phyloP scores from a whole-genome alignment of 345 rosid species.

The Moringa oleifera region DNA sequence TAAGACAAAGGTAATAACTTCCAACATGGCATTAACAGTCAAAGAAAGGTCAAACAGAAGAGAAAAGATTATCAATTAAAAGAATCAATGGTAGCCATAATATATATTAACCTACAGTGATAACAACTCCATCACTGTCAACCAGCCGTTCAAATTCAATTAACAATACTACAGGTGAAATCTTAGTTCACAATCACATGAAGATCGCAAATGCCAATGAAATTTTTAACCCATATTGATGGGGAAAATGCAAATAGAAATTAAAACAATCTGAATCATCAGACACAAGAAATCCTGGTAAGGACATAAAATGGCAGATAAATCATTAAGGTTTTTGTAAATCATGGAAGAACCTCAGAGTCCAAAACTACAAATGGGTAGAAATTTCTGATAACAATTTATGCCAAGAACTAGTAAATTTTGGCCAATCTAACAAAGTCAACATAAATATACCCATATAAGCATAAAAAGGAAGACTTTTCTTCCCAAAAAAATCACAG shows the following conservation, averaged over 20 bases:
- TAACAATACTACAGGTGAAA: slow-evolving; percentile 51
- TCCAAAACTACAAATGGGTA: not conserved
- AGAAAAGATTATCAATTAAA: not conserved
- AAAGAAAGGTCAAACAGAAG: too few relatives aligned
- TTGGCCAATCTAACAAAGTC: too few relatives aligned
- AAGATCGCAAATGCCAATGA: not conserved
- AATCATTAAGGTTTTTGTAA: not conserved
- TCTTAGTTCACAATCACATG: slow-evolving; percentile 23
- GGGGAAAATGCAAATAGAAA: not conserved
- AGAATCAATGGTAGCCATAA: slow-evolving; percentile 20
- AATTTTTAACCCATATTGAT: not conserved
- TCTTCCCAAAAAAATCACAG: too few relatives aligned
- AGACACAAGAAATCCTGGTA: too few relatives aligned
- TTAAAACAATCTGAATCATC: not conserved
- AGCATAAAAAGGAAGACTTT: too few relatives aligned
- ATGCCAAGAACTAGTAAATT: too few relatives aligned
- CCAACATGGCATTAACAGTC: not conserved
- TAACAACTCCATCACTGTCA: slow-evolving; percentile 20
- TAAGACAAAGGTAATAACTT: not conserved
- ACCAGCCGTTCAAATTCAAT: slow-evolving; percentile 53
- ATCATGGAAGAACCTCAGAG: not conserved
- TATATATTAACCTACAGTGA: slow-evolving; percentile 45
- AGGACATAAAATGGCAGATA: not conserved
- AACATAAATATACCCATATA: too few relatives aligned
- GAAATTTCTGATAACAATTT: too few relatives aligned